These are phyloP conservation scores for Eutypa lata DNA, from an alignment of 2,329 filamentous ascomycete species.

Conservation along the genomic window DNA sequence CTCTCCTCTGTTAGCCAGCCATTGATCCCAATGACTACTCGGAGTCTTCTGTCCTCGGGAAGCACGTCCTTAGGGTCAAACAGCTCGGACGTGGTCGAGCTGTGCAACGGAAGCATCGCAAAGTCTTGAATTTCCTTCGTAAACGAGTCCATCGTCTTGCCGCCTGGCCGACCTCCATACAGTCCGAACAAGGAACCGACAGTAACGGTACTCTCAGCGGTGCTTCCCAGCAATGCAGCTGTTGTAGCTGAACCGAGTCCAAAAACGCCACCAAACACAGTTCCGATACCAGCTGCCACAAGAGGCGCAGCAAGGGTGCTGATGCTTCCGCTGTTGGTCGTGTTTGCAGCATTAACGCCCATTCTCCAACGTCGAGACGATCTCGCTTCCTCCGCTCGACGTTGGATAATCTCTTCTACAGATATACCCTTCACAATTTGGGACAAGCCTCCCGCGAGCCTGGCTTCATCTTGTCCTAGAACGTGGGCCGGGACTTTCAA, in stretches of 20 bases:
- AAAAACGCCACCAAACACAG: conserved; percentile 66
- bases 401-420: conserved; percentile 61
- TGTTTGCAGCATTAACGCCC: conserved; percentile 54
- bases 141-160: conserved; percentile 86
- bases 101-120: conserved; percentile 73
- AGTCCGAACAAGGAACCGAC: conserved; percentile 88
- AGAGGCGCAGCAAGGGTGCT: conserved; percentile 72
- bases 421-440: conserved; percentile 70
- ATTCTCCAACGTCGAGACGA: conserved; percentile 49
- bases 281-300: conserved; percentile 74
- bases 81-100: conserved; percentile 38
- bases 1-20: conserved; percentile 72
- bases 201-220: conserved; percentile 75
- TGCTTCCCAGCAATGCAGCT: conserved; percentile 73
- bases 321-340: conserved; percentile 6
- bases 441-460: conserved; percentile 71
- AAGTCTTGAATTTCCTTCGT: conserved; percentile 85
- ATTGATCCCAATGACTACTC: conserved; percentile 78
- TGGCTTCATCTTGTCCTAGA: conserved; percentile 69
- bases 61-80: conserved; percentile 49
- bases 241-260: conserved; percentile 72
- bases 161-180: conserved; percentile 80
- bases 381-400: conserved; percentile 62
- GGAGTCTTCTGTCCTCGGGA: conserved; percentile 63
- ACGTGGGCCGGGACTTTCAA: conserved; percentile 64